Base-by-base conservation (phyloP, 2,329 filamentous ascomycete species). In the Penicillium sp. region DNA sequence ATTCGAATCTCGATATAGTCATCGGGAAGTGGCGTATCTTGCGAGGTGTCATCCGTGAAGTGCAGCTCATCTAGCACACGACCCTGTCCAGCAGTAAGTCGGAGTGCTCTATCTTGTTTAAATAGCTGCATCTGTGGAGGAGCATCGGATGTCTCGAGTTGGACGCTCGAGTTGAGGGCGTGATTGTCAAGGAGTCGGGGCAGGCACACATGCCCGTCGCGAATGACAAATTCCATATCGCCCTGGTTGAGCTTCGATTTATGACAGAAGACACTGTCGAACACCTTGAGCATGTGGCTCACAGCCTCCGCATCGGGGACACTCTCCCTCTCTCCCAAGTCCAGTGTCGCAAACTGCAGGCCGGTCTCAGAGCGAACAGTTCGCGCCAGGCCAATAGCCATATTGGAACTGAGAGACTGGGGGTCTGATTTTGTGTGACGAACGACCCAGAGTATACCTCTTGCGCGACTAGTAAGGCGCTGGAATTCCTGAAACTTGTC, bases 1-100 rank as follows among this genome's bases (percentile, higher is more conserved):
- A 68, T 54, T 22, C 58, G 49, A 21, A 70, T 62, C 49, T 69
- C 65, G n/a, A 70, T 58, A 13, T 66, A 57, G 7, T 63, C 58
- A 10, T 57, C 55, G 1, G 55, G 59, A 3, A 70, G 45, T 10
- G 63, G 37, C 4, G 7, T 24, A 19, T 52, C 53, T 21, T 19
- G 37, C 10, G 52, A 54, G 9, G 52, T n/a, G 53, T 69, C 65
- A 19, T 70, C 67, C 1, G 63, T 68, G 52, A 68, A 70, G n/a
- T 65, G 62, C 21, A 70, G 53, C 22, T 65, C 61, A 50, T 69
- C 67, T 2, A 71, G 49, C 6, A 59, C 59, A 7, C 62, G 55
- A 2, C 57, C 56, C 1, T 58, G 54, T 1, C 60, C 65, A 26
- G 62, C 56, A 16, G 60, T 60, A 6, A 71, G 60, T 21, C 57